These are phyloP conservation scores for Alternaria ventricosa DNA, from an alignment of 2,329 filamentous ascomycete genomes.

Conservation along the genomic window DNA sequence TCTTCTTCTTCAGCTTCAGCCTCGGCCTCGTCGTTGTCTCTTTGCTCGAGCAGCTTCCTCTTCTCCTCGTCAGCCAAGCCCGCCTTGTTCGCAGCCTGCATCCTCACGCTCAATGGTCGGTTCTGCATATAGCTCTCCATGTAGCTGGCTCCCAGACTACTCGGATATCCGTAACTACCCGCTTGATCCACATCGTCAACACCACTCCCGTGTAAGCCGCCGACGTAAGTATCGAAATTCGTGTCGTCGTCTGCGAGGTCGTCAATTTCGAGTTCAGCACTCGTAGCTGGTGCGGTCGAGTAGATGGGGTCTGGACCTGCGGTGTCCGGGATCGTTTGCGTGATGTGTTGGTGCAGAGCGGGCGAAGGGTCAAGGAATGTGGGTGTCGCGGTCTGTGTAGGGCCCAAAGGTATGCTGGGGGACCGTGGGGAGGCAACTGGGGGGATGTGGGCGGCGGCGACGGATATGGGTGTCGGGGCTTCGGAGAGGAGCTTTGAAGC, in stretches of 20 bases:
- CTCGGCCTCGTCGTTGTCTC: slow-evolving; percentile 11
- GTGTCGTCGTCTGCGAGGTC: slow-evolving; percentile 23
- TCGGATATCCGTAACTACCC: slow-evolving; percentile 45
- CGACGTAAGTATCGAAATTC: slow-evolving; percentile 45
- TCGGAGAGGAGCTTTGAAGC: slow-evolving; percentile 27
- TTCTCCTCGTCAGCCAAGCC: slow-evolving; percentile 34
- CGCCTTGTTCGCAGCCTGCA: slow-evolving; percentile 42
- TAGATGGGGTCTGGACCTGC: slow-evolving; percentile 32
- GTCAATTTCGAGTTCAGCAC: slow-evolving; percentile 16
- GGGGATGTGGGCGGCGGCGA: slow-evolving; percentile 15
- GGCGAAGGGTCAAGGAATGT: slow-evolving; percentile 38
- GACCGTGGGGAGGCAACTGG: slow-evolving; percentile 24
- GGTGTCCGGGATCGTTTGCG: slow-evolving; percentile 22
- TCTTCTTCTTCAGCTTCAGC: not conserved
- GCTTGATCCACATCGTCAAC: slow-evolving; percentile 45
- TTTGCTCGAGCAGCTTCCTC: slow-evolving; percentile 18
- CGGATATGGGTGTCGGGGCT: slow-evolving; percentile 18
- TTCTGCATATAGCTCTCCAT: slow-evolving; percentile 48
- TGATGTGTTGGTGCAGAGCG: slow-evolving; percentile 2
- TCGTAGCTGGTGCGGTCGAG: slow-evolving; percentile 3
- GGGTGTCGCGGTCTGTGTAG: slow-evolving; percentile 26
- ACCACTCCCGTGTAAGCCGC: slow-evolving; percentile 42
- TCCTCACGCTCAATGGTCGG: slow-evolving; percentile 45
- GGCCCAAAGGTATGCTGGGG: slow-evolving; percentile 21
- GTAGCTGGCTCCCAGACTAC: slow-evolving; percentile 45